Evolutionary conservation across 2,329 filamentous ascomycete species (phyloP), one percentile per base, ranked within the genome.

Genomic region (Emmonsiellopsis sp.): DNA sequence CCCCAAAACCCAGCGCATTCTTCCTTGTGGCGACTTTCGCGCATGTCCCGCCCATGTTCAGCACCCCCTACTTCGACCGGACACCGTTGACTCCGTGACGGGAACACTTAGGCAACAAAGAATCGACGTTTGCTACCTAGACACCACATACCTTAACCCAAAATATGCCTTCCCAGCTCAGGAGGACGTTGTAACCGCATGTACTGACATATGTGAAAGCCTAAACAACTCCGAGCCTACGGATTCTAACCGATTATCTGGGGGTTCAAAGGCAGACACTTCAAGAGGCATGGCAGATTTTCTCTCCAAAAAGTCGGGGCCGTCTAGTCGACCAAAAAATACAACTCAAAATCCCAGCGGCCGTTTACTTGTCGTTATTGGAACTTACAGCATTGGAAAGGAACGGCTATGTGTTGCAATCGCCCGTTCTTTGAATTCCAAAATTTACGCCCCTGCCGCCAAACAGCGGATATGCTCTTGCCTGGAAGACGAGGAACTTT

Each of bases 361-460:
- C 46, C 84, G 89, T 4, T 78, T 98, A 2, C 79, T 98, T 0
- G 88, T 98, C 5, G 82, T 98, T 6, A 94, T 95, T 56, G 93
- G 93, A 44, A 98, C 93, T 0, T 98, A 98, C 72, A 94, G 87
- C 62, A 98, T 98, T 63, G 93, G 93, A 65, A 98, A 98, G 72
- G 93, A 98, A 70, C 86, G 91, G 41, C 91, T 98, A 59, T 97
- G 92, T 67, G 78, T 95, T 34, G 91, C 89, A 43, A 95, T 98
- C 58, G 93, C 93, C 3, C 82, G 85, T 62, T 91, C 91, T 0
- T 77, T 98, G 2, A 77, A 83, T 40, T 88, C 85, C 61, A 95
- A 95, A 65, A 97, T 98, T 57, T 98, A 86, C 65, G 92, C 92
- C 0, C 83, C 89, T 1, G 76, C 89, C 0, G 77, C 80, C 51